Evolutionary conservation across 805 yeast genomes (phyloP).

Genomic region (Yarrowia sp.): DNA sequence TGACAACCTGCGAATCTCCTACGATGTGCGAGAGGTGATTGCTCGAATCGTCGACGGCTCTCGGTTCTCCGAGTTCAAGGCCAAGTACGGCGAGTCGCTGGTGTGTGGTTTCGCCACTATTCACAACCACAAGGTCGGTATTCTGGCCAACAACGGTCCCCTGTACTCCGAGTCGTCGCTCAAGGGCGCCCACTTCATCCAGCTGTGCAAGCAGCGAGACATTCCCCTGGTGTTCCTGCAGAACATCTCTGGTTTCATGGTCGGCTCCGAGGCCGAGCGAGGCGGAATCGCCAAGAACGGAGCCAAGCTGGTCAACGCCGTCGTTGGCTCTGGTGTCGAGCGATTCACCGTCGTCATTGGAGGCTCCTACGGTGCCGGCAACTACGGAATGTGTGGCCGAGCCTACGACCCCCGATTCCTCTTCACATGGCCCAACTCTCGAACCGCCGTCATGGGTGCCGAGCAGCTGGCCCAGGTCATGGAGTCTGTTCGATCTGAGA

Average conservation of each 20-base stretch:
- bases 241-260: slow-evolving; percentile 50
- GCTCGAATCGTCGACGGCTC: slow-evolving; percentile 50
- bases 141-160: slow-evolving; percentile 49
- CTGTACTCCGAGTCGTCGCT: slow-evolving; percentile 48
- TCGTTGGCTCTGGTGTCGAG: slow-evolving; percentile 50
- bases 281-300: slow-evolving; percentile 51
- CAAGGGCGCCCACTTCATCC: slow-evolving; percentile 50
- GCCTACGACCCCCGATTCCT: slow-evolving; percentile 49
- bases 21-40: slow-evolving; percentile 49
- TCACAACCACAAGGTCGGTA: slow-evolving; percentile 48
- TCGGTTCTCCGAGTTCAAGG: slow-evolving; percentile 47
- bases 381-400: slow-evolving; percentile 50
- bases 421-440: slow-evolving; percentile 50
- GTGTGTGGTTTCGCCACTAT: slow-evolving; percentile 48
- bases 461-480: slow-evolving; percentile 49
- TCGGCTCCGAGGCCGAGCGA: slow-evolving; percentile 49
- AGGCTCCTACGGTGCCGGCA: slow-evolving; percentile 50
- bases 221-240: slow-evolving; percentile 49
- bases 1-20: slow-evolving; percentile 46
- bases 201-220: slow-evolving; percentile 49
- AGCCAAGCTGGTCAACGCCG: slow-evolving; percentile 49
- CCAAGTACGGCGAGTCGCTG: slow-evolving; percentile 47
- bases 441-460: slow-evolving; percentile 50
- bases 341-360: slow-evolving; percentile 49
- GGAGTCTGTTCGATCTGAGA: slow-evolving; percentile 47